phyloP scores from a whole-genome alignment of 2,329 filamentous ascomycete genomes.

The Fusarium caatingaense region DNA sequence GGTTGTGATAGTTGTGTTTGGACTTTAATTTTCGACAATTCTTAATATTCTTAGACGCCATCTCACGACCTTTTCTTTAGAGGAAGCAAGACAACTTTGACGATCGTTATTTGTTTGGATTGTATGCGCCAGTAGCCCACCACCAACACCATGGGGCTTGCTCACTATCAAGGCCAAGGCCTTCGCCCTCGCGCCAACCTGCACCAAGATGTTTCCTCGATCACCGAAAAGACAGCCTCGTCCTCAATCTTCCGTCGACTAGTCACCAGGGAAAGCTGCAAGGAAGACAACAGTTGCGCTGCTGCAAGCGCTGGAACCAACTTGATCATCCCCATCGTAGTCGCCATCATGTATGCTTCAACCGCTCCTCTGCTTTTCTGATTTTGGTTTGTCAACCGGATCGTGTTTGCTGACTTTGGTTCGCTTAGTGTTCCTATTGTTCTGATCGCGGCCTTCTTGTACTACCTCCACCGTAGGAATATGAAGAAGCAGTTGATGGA shows the following conservation, averaged over 20 bases:
- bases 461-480: constrained; percentile 84
- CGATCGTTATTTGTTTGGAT: constrained; percentile 20
- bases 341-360: constrained; percentile 75
- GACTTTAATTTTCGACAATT: constrained; percentile 35
- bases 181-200: constrained; percentile 47
- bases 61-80: constrained; percentile 12
- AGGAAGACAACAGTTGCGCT: constrained; percentile 62
- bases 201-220: constrained; percentile 31
- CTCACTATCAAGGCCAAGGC: constrained; percentile 33
- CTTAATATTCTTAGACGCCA: constrained; percentile 35
- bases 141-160: constrained; percentile 38
- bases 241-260: constrained; percentile 36
- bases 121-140: constrained; percentile 24
- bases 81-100: constrained; percentile 22
- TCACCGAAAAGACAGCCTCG: constrained; percentile 10
- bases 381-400: constrained; percentile 4
- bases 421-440: constrained; percentile 77
- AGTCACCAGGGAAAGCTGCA: constrained; percentile 40
- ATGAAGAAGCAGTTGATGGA: constrained; percentile 77
- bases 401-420: constrained; percentile 33
- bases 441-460: constrained; percentile 72
- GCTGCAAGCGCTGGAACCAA: constrained; percentile 61
- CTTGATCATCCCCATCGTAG: constrained; percentile 72
- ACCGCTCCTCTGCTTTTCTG: neutral
- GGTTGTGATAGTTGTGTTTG: constrained; percentile 36